A percentile compares a stretch with the other conserved stretches of the same genome.
Conservation (phyloP, 345 rosid genomes). For the Raphanus raphanistrum region DNA sequence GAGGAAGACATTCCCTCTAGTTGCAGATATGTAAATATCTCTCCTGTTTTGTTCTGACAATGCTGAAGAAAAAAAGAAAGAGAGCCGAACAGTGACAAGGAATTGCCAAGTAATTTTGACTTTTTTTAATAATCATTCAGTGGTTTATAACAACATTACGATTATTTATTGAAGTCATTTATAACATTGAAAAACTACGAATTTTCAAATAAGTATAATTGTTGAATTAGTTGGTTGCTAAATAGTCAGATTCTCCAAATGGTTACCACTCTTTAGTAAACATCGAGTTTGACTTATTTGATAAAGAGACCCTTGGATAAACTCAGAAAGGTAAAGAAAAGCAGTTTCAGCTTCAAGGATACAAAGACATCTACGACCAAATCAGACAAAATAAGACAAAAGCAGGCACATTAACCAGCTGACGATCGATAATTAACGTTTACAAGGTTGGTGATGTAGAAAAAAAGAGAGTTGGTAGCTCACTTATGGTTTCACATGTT, state of each 20-base stretch:
- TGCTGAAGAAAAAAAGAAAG: neutral
- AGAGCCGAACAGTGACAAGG: conserved; percentile 11
- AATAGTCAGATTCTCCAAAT: neutral
- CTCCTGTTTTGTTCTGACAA: conserved; percentile 25
- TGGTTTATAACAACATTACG: neutral
- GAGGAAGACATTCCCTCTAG: conserved; percentile 25
- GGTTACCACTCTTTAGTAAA: neutral
- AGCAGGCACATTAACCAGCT: neutral
- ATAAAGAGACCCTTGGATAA: no score
- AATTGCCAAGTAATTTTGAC: conserved; percentile 13
- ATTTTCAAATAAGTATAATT: neutral
- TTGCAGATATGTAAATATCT: conserved; percentile 33
- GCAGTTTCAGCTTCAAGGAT: neutral
- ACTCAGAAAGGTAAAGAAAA: neutral
- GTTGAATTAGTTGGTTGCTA: neutral
- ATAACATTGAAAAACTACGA: neutral
- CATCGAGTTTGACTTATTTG: no score
- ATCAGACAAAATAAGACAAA: neutral
- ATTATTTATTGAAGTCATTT: neutral
- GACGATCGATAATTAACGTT: neutral
- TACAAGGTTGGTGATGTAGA: neutral
- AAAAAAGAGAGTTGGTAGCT: neutral
- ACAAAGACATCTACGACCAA: neutral
- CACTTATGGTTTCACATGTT: neutral
- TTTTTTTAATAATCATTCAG: neutral